phyloP scores from a whole-genome alignment of 768 basidiomycete species.

The Lactarius tabidus region DNA sequence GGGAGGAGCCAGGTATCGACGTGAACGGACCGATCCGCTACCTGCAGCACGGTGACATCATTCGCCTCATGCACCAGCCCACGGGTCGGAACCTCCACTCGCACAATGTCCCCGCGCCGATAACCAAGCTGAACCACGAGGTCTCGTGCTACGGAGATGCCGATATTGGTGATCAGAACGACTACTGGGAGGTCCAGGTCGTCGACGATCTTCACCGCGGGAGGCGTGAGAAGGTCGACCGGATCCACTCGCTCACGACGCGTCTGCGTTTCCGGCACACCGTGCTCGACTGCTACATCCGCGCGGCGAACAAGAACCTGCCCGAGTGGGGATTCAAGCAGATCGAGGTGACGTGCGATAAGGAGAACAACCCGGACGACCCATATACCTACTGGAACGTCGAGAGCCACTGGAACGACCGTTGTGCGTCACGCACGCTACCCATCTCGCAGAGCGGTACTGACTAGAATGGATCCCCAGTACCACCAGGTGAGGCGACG shows the following conservation, averaged over 20 bases:
- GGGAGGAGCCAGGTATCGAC: conserved; percentile 69
- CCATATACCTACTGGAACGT: conserved; percentile 96
- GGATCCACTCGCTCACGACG: conserved; percentile 89
- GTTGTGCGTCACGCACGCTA: conserved; percentile 53
- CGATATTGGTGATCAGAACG: conserved; percentile 82
- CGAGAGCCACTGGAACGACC: conserved; percentile 95
- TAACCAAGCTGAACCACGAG: conserved; percentile 86
- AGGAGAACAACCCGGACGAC: conserved; percentile 77
- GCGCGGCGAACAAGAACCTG: conserved; percentile 81
- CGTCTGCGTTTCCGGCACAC: conserved; percentile 80
- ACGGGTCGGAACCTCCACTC: conserved; percentile 93
- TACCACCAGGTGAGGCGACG: conserved; percentile 78
- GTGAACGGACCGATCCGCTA: conserved; percentile 64
- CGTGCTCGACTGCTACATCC: conserved; percentile 78
- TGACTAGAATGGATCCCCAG: not conserved
- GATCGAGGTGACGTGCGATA: conserved; percentile 91
- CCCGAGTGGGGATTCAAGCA: conserved; percentile 99
- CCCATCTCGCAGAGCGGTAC: not conserved
- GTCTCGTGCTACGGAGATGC: conserved; percentile 92
- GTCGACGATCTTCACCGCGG: conserved; percentile 83
- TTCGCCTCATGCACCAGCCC: conserved; percentile 77
- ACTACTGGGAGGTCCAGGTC: conserved; percentile 90
- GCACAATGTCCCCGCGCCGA: conserved; percentile 80
- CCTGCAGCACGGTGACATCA: conserved; percentile 68
- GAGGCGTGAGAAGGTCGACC: conserved; percentile 49